These are phyloP conservation scores for Ganoderma multipileum DNA, from an alignment of 1,284 basidiomycete species.

Conservation along the genomic window DNA sequence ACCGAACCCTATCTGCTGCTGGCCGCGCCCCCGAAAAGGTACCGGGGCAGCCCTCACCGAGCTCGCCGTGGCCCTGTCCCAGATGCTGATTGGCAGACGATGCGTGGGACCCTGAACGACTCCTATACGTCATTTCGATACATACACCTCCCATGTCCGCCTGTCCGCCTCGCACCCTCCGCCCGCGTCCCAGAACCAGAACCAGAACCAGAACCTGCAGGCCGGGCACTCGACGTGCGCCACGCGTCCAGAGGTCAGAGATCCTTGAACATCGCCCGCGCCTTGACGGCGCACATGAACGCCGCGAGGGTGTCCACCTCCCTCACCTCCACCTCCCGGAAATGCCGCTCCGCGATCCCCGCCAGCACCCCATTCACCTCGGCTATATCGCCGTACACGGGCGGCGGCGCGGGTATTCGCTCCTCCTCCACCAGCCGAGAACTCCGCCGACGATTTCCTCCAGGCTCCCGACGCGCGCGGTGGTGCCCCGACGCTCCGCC, in stretches of 20 bases:
- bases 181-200: neutral
- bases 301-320: slow-evolving; percentile 82
- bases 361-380: slow-evolving; percentile 73
- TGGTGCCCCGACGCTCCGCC: slow-evolving; percentile 61
- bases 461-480: slow-evolving; percentile 67
- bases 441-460: slow-evolving; percentile 66
- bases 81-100: slow-evolving; percentile 17
- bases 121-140: slow-evolving; percentile 23
- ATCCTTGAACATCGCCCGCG: slow-evolving; percentile 48
- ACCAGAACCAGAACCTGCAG: neutral
- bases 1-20: neutral
- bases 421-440: slow-evolving; percentile 73
- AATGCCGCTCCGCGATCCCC: slow-evolving; percentile 71
- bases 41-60: slow-evolving; percentile 18
- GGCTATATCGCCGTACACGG: slow-evolving; percentile 69
- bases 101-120: slow-evolving; percentile 5
- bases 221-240: neutral
- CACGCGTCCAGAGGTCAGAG: slow-evolving; percentile 13
- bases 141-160: slow-evolving; percentile 12
- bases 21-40: neutral
- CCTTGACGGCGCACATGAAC: slow-evolving; percentile 77
- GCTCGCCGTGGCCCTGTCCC: slow-evolving; percentile 10
- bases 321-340: slow-evolving; percentile 62
- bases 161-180: slow-evolving; percentile 12
- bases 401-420: slow-evolving; percentile 44